These are phyloP conservation scores for Aspergillus bridgeri DNA, from an alignment of 495 filamentous ascomycete genomes.

Conservation along the genomic window DNA sequence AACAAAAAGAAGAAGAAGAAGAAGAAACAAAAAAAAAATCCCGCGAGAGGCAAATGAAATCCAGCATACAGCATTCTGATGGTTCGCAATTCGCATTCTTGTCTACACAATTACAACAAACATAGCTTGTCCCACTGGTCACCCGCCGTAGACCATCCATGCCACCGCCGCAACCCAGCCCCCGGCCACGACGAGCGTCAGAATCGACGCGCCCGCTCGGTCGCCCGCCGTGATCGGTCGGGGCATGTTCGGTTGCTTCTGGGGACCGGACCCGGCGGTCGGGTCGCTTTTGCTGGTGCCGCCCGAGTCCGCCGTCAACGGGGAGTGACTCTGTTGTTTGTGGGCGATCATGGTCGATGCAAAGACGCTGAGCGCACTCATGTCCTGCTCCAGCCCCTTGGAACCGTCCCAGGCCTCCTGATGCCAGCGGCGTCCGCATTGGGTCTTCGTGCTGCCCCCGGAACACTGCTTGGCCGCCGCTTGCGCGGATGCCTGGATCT, in stretches of 20 bases:
- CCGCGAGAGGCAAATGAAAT: no score
- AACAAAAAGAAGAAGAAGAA: no score
- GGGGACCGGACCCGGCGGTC: conserved; percentile 46
- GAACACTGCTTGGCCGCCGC: conserved; percentile 63
- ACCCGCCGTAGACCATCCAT: conserved; percentile 42
- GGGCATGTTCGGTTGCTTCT: conserved; percentile 21
- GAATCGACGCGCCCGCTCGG: conserved; percentile 60
- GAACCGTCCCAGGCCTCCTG: conserved; percentile 43
- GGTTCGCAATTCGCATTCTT: no score
- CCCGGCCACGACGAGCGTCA: conserved; percentile 56
- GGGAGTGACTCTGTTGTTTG: conserved; percentile 35
- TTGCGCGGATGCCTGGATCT: conserved; percentile 51
- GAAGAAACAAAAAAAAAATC: no score
- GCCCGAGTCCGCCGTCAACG: conserved; percentile 55
- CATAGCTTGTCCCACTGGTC: background rate
- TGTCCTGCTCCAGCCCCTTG: conserved; percentile 54
- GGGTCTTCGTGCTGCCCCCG: conserved; percentile 44
- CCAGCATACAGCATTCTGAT: no score
- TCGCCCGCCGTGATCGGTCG: conserved; percentile 53
- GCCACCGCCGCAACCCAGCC: conserved; percentile 47
- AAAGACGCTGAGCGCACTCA: conserved; percentile 56
- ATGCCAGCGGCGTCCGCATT: conserved; percentile 53
- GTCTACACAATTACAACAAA: no score
- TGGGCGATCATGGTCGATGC: conserved; percentile 50
- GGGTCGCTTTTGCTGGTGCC: conserved; percentile 65